Evolutionary conservation across 2,329 filamentous ascomycete species (phyloP).

Genomic region (Escovopsis sp.): DNA sequence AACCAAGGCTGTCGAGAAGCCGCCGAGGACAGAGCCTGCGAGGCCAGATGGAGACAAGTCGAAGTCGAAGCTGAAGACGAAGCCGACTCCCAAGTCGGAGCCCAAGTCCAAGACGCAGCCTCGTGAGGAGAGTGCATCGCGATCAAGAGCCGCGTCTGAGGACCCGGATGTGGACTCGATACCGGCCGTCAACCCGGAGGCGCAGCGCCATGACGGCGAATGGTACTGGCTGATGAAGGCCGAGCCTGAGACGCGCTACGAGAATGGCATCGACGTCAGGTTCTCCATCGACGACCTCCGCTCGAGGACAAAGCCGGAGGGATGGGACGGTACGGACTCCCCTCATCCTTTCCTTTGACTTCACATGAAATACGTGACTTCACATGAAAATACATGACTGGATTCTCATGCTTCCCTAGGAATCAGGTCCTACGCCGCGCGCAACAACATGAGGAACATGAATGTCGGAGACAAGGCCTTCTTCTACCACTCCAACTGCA

Average conservation of each 20-base stretch:
- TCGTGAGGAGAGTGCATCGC: background rate
- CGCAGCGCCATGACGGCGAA: conserved; percentile 24
- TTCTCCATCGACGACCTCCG: conserved; percentile 90
- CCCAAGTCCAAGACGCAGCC: too few species aligned
- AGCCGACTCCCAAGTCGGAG: too few species aligned
- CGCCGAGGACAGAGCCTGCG: too few species aligned
- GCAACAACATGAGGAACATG: conserved; percentile 87
- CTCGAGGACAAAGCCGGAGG: conserved; percentile 59
- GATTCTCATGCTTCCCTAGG: conserved; percentile 16
- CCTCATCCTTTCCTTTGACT: conserved; percentile 7
- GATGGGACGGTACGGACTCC: conserved; percentile 66
- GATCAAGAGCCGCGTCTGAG: conserved; percentile 10
- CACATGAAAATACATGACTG: background rate
- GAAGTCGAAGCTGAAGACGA: too few species aligned
- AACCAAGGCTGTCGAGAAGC: background rate
- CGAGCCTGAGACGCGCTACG: conserved; percentile 72
- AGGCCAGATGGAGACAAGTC: too few species aligned
- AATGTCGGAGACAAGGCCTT: conserved; percentile 83
- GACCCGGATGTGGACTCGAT: conserved; percentile 19
- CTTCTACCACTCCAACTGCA: conserved; percentile 94
- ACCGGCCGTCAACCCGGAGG: conserved; percentile 23
- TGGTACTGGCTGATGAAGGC: conserved; percentile 75
- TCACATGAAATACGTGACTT: too few species aligned
- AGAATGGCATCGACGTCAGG: conserved; percentile 76
- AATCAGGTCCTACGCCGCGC: conserved; percentile 44